Evolutionary conservation across 176 grass and related monocot species (phyloP).

Genomic region (Eleusine coracana): DNA sequence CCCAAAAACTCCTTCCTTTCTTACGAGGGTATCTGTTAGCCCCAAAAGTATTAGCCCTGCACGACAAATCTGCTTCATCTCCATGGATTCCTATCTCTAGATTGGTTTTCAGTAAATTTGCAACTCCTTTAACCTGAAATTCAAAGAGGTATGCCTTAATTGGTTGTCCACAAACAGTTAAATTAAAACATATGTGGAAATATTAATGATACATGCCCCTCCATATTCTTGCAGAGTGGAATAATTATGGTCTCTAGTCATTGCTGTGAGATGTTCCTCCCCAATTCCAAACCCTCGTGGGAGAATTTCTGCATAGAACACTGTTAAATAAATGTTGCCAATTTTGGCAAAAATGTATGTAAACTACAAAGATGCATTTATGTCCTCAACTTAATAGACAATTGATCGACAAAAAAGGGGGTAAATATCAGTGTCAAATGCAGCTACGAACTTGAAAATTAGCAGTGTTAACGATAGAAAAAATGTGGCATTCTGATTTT

Average conservation of each 20-base stretch:
- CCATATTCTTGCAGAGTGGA: conserved; percentile 78
- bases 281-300: conserved; percentile 61
- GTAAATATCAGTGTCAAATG: conserved; percentile 21
- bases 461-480: neutral
- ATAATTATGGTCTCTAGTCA: conserved; percentile 87
- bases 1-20: conserved; percentile 88
- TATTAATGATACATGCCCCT: conserved; percentile 67
- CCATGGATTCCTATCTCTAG: conserved; percentile 70
- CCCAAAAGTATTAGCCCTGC: conserved; percentile 74
- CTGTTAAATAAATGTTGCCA: neutral
- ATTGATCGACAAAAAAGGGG: conserved; percentile 25
- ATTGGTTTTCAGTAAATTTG: conserved; percentile 73
- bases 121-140: conserved; percentile 74
- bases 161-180: conserved; percentile 4
- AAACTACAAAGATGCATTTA: conserved; percentile 24
- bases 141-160: conserved; percentile 47
- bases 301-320: conserved; percentile 48
- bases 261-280: conserved; percentile 61
- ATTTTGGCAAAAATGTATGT: conserved; percentile 12
- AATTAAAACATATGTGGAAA: conserved; percentile 30
- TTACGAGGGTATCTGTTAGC: conserved; percentile 93
- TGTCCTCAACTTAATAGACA: conserved; percentile 4
- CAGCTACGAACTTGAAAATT: neutral
- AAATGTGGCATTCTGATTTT: neutral
- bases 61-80: conserved; percentile 76